A percentile compares a stretch with the other conserved stretches of the same genome.
Evolutionary conservation across 192 early-diverging fungal species (phyloP).

Genomic region (Backusella morwellensis): DNA sequence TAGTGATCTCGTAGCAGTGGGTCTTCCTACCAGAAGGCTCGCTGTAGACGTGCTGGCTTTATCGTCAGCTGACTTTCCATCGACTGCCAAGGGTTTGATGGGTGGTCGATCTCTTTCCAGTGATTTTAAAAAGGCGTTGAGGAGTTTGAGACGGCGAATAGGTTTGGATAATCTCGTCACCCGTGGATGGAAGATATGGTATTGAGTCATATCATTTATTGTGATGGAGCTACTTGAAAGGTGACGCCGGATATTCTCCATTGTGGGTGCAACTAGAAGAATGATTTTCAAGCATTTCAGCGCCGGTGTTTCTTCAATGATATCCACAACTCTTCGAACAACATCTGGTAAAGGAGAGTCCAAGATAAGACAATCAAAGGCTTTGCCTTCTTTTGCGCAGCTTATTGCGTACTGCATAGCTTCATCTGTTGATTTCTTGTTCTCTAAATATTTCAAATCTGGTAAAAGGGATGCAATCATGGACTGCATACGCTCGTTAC

Average conservation of each 20-base stretch:
- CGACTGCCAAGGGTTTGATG: not conserved
- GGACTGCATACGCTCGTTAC: not conserved
- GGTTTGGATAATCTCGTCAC: slow-evolving; percentile 21
- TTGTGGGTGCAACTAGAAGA: slow-evolving; percentile 9
- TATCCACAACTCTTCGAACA: not conserved
- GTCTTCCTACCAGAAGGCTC: not conserved
- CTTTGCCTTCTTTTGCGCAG: not conserved
- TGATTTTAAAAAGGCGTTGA: not conserved
- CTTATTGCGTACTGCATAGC: not conserved
- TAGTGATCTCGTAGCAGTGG: not conserved
- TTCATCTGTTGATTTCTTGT: not conserved
- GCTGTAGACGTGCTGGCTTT: not conserved
- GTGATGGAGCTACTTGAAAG: not conserved
- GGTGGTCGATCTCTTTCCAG: not conserved
- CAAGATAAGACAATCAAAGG: slow-evolving; percentile 17
- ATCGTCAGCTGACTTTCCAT: not conserved
- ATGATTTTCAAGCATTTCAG: slow-evolving; percentile 2
- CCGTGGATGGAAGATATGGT: slow-evolving; percentile 12
- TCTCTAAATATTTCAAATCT: not conserved
- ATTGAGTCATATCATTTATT: not conserved
- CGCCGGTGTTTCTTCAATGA: not conserved
- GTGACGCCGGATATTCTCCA: slow-evolving; percentile 23
- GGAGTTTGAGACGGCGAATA: slow-evolving; percentile 18
- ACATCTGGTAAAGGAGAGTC: slow-evolving; percentile 10
- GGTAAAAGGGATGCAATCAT: slow-evolving; percentile 10